Evolutionary conservation across 106 monocot genomes (phyloP).

Genomic region (Dendrobium huoshanense): DNA sequence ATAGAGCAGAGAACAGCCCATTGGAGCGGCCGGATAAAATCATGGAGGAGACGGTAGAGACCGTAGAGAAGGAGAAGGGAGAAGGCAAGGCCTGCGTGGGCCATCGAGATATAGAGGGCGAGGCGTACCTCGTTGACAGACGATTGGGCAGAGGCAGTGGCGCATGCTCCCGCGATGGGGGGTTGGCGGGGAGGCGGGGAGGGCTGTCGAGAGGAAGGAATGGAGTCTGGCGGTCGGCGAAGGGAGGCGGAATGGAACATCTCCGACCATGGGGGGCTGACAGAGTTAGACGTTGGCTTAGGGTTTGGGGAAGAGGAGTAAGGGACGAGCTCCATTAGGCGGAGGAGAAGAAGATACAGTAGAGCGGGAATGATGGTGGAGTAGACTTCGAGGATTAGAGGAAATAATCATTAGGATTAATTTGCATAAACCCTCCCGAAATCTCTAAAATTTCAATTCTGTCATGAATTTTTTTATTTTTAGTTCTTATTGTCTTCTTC

Average conservation of each 20-base stretch:
- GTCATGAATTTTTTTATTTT: no score
- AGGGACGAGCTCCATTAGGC: slow-evolving; percentile 18
- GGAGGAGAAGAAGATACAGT: not conserved
- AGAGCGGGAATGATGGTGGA: slow-evolving; percentile 4
- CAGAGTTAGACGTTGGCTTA: not conserved
- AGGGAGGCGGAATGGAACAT: slow-evolving; percentile 23
- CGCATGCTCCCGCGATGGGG: not conserved
- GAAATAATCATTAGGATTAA: not conserved
- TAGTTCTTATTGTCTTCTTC: no score
- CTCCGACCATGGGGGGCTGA: slow-evolving; percentile 16
- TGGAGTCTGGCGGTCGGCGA: slow-evolving; percentile 23
- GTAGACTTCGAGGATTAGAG: not conserved
- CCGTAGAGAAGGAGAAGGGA: slow-evolving; percentile 65
- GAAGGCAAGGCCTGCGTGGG: slow-evolving; percentile 73
- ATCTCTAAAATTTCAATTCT: not conserved
- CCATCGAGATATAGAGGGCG: slow-evolving; percentile 87
- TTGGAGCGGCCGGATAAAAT: slow-evolving; percentile 76
- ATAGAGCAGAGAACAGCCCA: slow-evolving; percentile 93
- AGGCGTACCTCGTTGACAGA: slow-evolving; percentile 39
- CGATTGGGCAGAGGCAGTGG: slow-evolving; percentile 21
- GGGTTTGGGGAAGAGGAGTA: slow-evolving; percentile 8
- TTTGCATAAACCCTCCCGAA: not conserved
- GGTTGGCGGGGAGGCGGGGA: not conserved
- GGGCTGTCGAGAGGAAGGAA: slow-evolving; percentile 15
- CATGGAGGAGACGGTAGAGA: slow-evolving; percentile 55